phyloP scores from a whole-genome alignment of 1,284 basidiomycete species.

The Heterobasidion parviporum region DNA sequence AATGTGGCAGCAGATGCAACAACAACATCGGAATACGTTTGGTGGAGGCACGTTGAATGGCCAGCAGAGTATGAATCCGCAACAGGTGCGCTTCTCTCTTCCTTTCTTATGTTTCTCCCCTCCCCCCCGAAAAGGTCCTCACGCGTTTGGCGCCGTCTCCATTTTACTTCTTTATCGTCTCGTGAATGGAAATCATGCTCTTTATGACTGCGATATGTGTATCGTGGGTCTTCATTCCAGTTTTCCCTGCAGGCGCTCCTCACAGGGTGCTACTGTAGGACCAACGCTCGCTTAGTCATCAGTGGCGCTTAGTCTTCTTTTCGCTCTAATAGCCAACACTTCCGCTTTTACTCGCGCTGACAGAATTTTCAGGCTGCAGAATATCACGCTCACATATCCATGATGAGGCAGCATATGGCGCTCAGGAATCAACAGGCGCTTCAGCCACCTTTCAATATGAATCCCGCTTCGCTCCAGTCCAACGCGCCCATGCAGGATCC shows the following conservation, averaged over 20 bases:
- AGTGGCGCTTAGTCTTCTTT: conserved; percentile 1
- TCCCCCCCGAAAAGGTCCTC: neutral
- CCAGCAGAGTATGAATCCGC: neutral
- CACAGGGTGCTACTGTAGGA: neutral
- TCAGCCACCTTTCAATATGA: conserved; percentile 27
- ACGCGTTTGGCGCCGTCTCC: no score
- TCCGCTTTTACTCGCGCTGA: neutral
- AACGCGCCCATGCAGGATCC: conserved; percentile 30
- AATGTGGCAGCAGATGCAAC: conserved; percentile 52
- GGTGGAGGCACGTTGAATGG: conserved; percentile 21
- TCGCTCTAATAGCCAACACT: neutral
- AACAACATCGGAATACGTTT: conserved; percentile 21
- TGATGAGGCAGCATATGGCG: conserved; percentile 17
- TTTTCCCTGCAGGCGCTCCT: no score
- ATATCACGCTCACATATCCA: neutral
- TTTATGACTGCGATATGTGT: no score
- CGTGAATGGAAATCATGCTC: no score
- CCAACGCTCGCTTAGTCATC: conserved; percentile 12
- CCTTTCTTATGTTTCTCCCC: neutral
- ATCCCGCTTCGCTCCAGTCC: conserved; percentile 18
- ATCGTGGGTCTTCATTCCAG: no score
- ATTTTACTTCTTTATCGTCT: no score
- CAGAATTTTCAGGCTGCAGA: conserved; percentile 19
- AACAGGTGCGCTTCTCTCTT: neutral
- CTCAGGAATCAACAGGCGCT: conserved; percentile 27